Conservation (phyloP, 1,284 basidiomycete genomes). For the Pseudozyma hubeiensis region DNA sequence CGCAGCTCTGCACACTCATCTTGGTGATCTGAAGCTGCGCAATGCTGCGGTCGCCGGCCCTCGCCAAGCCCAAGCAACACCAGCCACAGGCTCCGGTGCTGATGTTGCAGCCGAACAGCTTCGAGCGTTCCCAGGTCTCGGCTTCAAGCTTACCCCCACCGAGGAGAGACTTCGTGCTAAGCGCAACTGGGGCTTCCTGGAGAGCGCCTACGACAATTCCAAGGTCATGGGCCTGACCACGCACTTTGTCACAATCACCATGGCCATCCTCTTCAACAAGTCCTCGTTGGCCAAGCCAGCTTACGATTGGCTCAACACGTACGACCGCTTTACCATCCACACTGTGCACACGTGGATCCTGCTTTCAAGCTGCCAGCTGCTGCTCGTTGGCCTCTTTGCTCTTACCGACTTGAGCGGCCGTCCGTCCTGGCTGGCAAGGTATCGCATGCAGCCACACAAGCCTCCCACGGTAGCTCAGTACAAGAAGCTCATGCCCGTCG, state of each 20-base stretch:
- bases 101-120: background rate
- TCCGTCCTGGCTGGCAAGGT: constrained; percentile 8
- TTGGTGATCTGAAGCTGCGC: constrained; percentile 9
- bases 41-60: constrained; percentile 1
- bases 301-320: constrained; percentile 11
- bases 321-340: constrained; percentile 11
- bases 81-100: background rate
- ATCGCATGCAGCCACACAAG: constrained; percentile 7
- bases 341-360: constrained; percentile 11
- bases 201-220: constrained; percentile 6
- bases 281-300: constrained; percentile 6
- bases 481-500: constrained; percentile 3
- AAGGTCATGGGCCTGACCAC: constrained; percentile 11
- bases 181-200: constrained; percentile 13
- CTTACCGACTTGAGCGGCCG: constrained; percentile 5
- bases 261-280: constrained; percentile 17
- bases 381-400: constrained; percentile 5
- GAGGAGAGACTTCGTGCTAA: constrained; percentile 9
- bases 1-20: background rate
- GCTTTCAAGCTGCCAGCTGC: constrained; percentile 2
- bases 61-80: background rate
- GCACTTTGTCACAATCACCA: constrained; percentile 9
- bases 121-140: background rate
- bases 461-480: constrained; percentile 4
- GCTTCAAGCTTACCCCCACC: constrained; percentile 6